Conservation (phyloP, 148 eudicot species). For the Persicaria maculosa region DNA sequence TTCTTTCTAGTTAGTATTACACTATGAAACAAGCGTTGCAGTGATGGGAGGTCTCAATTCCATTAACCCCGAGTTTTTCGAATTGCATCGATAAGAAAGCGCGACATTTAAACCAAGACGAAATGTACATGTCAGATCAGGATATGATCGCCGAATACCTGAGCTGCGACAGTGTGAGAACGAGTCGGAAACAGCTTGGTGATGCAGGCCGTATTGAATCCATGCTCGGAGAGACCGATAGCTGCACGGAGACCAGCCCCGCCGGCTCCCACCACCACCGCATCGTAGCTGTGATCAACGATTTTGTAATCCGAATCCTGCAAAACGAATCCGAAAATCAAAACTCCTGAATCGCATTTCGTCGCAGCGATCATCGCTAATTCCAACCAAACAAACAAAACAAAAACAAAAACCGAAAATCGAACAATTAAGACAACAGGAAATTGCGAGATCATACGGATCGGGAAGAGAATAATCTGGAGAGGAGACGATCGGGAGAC, state of each 20-base stretch:
- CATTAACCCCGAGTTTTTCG: background rate
- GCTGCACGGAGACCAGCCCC: constrained; percentile 96
- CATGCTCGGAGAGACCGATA: constrained; percentile 89
- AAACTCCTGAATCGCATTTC: constrained; percentile 14
- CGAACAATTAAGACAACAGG: no score
- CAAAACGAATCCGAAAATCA: no score
- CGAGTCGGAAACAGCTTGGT: constrained; percentile 94
- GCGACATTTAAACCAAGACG: background rate
- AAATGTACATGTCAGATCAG: background rate
- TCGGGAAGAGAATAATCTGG: constrained; percentile 54
- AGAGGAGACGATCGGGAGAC: constrained; percentile 16
- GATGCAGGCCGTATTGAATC: constrained; percentile 89
- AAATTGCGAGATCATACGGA: constrained; percentile 30
- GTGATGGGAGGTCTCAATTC: background rate
- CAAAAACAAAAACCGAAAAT: no score
- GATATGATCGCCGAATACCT: constrained; percentile 30
- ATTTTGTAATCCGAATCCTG: constrained; percentile 40
- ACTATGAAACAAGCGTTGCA: background rate
- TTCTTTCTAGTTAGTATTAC: no score
- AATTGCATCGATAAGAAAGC: background rate
- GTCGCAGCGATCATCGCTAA: constrained; percentile 17
- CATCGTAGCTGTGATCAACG: constrained; percentile 91
- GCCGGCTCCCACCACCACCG: constrained; percentile 91
- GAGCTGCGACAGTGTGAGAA: constrained; percentile 94
- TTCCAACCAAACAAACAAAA: background rate